These are phyloP conservation scores for Aspergillus bombycis DNA, from an alignment of 2,329 filamentous ascomycete species.

Conservation along the genomic window DNA sequence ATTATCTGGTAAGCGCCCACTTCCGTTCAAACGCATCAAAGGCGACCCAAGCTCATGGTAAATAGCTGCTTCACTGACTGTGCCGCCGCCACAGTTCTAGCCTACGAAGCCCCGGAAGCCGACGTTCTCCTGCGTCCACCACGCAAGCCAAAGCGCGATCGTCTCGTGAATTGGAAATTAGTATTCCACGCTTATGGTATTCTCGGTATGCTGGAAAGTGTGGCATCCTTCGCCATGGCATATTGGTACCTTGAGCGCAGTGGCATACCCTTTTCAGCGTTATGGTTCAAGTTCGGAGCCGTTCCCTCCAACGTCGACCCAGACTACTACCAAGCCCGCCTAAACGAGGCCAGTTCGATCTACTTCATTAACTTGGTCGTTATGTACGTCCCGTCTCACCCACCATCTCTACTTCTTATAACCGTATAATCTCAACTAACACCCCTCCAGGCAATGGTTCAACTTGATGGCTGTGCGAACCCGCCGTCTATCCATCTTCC, in stretches of 20 bases:
- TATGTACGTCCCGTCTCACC: conserved; percentile 57
- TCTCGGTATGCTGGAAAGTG: conserved; percentile 66
- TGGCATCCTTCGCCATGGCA: conserved; percentile 65
- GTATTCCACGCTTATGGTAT: conserved; percentile 74
- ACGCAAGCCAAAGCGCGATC: conserved; percentile 68
- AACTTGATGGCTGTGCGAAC: conserved; percentile 72
- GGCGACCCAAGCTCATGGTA: background rate
- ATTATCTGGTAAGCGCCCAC: conserved; percentile 57
- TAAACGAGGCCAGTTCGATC: conserved; percentile 70
- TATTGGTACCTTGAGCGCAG: conserved; percentile 64
- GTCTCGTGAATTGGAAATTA: conserved; percentile 73
- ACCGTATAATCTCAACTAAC: background rate
- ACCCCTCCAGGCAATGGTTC: conserved; percentile 65
- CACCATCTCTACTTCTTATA: conserved; percentile 11
- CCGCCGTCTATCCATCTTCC: conserved; percentile 67
- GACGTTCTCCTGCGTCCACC: conserved; percentile 72
- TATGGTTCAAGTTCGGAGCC: conserved; percentile 71
- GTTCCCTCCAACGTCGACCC: conserved; percentile 55
- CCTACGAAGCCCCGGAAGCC: conserved; percentile 76
- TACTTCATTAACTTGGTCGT: conserved; percentile 82
- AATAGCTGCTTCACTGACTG: conserved; percentile 73
- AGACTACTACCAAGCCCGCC: conserved; percentile 57
- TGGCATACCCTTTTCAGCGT: conserved; percentile 66
- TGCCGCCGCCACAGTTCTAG: conserved; percentile 70
- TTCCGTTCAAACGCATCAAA: accelerated